Evolutionary conservation across 257 asterid genomes (phyloP).

Genomic region (Penstemon davidsonii): DNA sequence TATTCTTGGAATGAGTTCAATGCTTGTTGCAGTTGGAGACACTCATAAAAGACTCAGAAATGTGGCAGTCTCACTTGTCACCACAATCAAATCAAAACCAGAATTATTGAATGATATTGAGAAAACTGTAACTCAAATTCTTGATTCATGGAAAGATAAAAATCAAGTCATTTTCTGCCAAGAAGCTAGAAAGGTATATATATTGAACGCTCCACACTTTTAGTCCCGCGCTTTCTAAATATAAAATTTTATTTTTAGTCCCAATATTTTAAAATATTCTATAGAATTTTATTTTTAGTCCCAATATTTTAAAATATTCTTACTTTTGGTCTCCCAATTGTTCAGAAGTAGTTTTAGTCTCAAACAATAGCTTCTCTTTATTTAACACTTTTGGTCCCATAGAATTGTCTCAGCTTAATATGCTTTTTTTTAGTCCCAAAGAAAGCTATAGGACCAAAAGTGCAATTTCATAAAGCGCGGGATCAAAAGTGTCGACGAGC

Average conservation of each 20-base stretch:
- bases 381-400: too few relatives aligned
- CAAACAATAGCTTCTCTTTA: too few relatives aligned
- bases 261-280: too few relatives aligned
- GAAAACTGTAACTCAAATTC: conserved; percentile 40
- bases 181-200: conserved; percentile 79
- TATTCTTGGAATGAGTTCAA: conserved; percentile 58
- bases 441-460: too few relatives aligned
- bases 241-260: background rate
- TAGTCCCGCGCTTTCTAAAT: background rate
- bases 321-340: too few relatives aligned
- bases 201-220: too few relatives aligned
- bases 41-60: conserved; percentile 66
- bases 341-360: too few relatives aligned
- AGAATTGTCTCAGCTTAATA: too few relatives aligned
- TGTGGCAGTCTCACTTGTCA: conserved; percentile 67
- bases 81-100: conserved; percentile 58
- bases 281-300: background rate
- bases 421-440: too few relatives aligned
- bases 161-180: conserved; percentile 55
- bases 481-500: too few relatives aligned
- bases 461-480: too few relatives aligned
- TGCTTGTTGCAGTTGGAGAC: conserved; percentile 69
- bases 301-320: too few relatives aligned
- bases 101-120: conserved; percentile 61
- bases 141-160: conserved; percentile 60